Conservation (phyloP, 1,284 basidiomycete species). For the Rhodotorula mucilaginosa region DNA sequence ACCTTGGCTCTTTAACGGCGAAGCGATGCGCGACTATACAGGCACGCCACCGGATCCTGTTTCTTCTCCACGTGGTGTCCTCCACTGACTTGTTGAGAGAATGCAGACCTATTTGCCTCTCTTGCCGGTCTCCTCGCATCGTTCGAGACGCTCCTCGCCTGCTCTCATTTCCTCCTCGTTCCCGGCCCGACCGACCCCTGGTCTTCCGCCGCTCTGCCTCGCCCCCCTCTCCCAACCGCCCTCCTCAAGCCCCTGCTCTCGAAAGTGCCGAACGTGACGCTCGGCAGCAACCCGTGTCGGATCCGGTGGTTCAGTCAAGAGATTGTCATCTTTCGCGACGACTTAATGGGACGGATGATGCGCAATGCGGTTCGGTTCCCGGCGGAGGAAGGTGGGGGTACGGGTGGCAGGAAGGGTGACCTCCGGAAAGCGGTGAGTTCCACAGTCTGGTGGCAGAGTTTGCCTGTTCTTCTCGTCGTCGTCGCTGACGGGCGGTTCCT, state of each 20-base stretch:
- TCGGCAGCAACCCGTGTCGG: slow-evolving; percentile 89
- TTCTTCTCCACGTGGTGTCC: not conserved
- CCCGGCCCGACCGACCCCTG: slow-evolving; percentile 88
- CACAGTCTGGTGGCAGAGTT: not conserved
- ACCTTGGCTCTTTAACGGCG: slow-evolving; percentile 43
- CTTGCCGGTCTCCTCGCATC: slow-evolving; percentile 78
- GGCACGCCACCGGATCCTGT: slow-evolving; percentile 54
- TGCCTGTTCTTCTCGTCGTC: not conserved
- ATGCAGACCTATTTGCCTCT: slow-evolving; percentile 54
- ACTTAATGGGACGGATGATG: slow-evolving; percentile 90
- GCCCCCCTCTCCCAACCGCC: slow-evolving; percentile 70
- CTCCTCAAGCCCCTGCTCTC: slow-evolving; percentile 67
- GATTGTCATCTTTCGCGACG: slow-evolving; percentile 89
- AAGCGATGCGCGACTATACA: slow-evolving; percentile 60
- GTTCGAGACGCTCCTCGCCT: slow-evolving; percentile 71
- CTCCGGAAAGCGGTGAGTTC: slow-evolving; percentile 74
- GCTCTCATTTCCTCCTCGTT: slow-evolving; percentile 87
- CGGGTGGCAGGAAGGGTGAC: slow-evolving; percentile 55
- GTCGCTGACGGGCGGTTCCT: not conserved
- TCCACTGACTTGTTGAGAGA: not conserved
- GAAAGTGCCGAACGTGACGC: slow-evolving; percentile 72
- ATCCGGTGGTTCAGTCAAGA: slow-evolving; percentile 95
- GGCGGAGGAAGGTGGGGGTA: slow-evolving; percentile 64
- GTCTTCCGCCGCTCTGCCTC: slow-evolving; percentile 65
- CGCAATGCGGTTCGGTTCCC: slow-evolving; percentile 77